Evolutionary conservation across 345 rosid species (phyloP).

Genomic region (Mercurialis annua): DNA sequence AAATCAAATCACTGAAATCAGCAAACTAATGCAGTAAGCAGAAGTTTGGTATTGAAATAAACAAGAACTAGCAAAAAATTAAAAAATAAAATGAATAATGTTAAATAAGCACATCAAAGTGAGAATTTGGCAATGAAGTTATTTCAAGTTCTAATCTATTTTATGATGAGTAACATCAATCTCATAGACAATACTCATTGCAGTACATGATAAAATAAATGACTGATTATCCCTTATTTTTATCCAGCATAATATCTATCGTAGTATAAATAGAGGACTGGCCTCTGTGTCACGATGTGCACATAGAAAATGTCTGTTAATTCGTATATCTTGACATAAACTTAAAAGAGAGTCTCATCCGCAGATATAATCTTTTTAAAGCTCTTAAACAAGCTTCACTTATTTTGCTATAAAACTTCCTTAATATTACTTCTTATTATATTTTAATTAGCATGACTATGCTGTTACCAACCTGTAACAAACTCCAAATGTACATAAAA

Average conservation of each 20-base stretch:
- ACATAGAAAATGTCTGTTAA: not conserved
- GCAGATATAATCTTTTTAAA: not conserved
- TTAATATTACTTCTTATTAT: not conserved
- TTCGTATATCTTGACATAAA: not conserved
- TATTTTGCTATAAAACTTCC: not conserved
- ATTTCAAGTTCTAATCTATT: not conserved
- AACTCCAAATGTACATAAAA: slow-evolving; percentile 75
- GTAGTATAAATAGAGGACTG: not conserved
- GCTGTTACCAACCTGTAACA: slow-evolving; percentile 61
- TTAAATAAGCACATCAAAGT: not conserved
- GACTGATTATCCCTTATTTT: not conserved
- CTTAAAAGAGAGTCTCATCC: not conserved
- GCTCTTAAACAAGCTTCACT: not conserved
- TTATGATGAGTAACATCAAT: not conserved
- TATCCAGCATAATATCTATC: not conserved
- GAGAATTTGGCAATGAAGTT: not conserved
- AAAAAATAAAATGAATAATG: not conserved
- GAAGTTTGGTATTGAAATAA: not conserved
- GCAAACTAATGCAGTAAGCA: not conserved
- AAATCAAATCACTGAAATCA: slow-evolving; percentile 74
- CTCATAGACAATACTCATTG: not conserved
- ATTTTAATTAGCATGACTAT: slow-evolving; percentile 8
- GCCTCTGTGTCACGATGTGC: not conserved
- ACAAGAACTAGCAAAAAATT: not conserved
- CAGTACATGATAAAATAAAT: not conserved